phyloP scores from a whole-genome alignment of 768 basidiomycete genomes.

The Leccinum incarnatum region DNA sequence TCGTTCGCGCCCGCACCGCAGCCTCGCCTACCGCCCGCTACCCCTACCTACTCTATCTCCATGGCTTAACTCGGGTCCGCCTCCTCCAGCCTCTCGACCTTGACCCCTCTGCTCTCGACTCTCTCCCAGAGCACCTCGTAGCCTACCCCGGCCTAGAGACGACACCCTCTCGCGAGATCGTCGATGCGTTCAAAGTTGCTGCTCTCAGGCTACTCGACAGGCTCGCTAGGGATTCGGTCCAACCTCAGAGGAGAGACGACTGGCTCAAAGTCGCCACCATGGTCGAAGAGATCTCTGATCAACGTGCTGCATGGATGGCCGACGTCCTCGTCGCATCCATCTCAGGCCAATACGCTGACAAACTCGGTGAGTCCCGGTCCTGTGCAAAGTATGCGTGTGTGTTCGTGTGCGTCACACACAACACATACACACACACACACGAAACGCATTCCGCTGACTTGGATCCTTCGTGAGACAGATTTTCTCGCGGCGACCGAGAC shows the following conservation, averaged over 20 bases:
- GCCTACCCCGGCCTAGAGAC: constrained; percentile 42
- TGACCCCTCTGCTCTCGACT: constrained; percentile 27
- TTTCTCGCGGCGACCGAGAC: constrained; percentile 59
- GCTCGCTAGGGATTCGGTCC: constrained; percentile 43
- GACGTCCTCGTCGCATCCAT: constrained; percentile 63
- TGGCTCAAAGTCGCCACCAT: constrained; percentile 68
- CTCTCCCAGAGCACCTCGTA: constrained; percentile 42
- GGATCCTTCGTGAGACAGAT: constrained; percentile 35
- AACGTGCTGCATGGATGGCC: constrained; percentile 69
- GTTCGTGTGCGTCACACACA: not conserved
- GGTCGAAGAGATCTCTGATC: constrained; percentile 68
- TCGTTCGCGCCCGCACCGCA: constrained; percentile 58
- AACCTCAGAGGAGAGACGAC: constrained; percentile 56
- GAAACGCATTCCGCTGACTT: constrained; percentile 1
- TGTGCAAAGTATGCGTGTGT: not conserved
- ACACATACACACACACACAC: not conserved
- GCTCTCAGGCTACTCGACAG: constrained; percentile 67
- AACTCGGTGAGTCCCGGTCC: constrained; percentile 51
- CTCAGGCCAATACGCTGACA: constrained; percentile 66
- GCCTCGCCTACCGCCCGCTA: constrained; percentile 39
- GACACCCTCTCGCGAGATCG: constrained; percentile 50
- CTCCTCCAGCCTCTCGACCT: constrained; percentile 41
- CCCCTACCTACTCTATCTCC: constrained; percentile 67
- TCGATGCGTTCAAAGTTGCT: constrained; percentile 67
- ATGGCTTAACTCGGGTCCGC: constrained; percentile 66